Evolutionary conservation across 352 stramenopile species (phyloP).

Genomic region (Peronosclerospora sorghi): DNA sequence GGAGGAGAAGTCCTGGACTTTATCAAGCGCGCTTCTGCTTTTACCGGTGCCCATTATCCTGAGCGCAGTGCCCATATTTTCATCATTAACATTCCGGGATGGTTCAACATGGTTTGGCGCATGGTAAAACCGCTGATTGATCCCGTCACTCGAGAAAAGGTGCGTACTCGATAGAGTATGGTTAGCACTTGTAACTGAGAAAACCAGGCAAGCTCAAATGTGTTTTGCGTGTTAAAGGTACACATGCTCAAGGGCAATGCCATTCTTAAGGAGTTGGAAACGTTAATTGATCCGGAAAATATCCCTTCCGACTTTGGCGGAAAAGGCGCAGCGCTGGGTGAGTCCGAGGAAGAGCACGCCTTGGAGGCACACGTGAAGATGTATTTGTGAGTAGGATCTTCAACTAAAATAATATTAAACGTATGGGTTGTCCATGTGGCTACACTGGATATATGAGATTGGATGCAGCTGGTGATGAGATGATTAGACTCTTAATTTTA

Average conservation of each 20-base stretch:
- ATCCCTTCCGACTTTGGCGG: slow-evolving; percentile 69
- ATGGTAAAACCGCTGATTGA: slow-evolving; percentile 90
- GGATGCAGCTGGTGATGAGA: slow-evolving; percentile 7
- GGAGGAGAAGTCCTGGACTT: slow-evolving; percentile 83
- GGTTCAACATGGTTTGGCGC: slow-evolving; percentile 91
- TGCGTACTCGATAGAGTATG: slow-evolving; percentile 16
- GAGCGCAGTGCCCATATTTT: slow-evolving; percentile 90
- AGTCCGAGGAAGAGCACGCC: slow-evolving; percentile 59
- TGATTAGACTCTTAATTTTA: slow-evolving; percentile 9
- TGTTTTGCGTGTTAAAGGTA: slow-evolving; percentile 19
- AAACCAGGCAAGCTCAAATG: neutral
- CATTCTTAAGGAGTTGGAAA: slow-evolving; percentile 63
- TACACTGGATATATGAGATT: neutral
- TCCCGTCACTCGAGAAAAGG: slow-evolving; percentile 91
- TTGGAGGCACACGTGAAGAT: slow-evolving; percentile 60
- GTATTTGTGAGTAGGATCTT: slow-evolving; percentile 28
- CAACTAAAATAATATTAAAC: slow-evolving; percentile 9
- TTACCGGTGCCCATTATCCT: slow-evolving; percentile 89
- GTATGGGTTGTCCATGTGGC: neutral
- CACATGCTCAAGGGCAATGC: slow-evolving; percentile 77
- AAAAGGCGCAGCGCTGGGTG: slow-evolving; percentile 38
- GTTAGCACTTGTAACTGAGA: too few relatives aligned
- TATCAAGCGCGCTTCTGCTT: slow-evolving; percentile 73
- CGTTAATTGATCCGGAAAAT: slow-evolving; percentile 53
- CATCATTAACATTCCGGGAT: slow-evolving; percentile 92